Evolutionary conservation across 2,329 filamentous ascomycete species (phyloP), one percentile per base, ranked within the genome.

Genomic region (Atkinsonella texensis): DNA sequence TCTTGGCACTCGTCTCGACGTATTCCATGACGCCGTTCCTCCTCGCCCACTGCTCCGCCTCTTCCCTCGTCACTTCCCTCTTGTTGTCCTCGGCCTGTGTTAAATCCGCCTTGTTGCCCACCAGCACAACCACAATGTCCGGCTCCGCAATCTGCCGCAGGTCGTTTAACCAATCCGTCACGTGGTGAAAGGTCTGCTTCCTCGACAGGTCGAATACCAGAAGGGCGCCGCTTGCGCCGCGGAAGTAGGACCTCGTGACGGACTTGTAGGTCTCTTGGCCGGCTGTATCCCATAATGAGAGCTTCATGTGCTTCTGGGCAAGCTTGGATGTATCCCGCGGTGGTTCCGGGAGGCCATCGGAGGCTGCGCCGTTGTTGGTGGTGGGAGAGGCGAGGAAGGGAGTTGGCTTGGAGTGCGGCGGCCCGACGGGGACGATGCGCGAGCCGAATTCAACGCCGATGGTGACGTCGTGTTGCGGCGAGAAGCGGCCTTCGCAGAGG

Each of bases 211-310:
- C 93, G 65, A 96, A 98, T 55, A 98, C 93, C 28, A 98, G 80
- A 13, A 98, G 76, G 45, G 78, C 79, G 53, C 79, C 79, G 28
- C 75, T 79, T 15, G 79, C 79, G 61, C 89, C 90, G 50, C 90
- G 85, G 70, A 95, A 95, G 72, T 96, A 96, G 55, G 87, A 93
- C 51, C 91, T 78, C 9, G 91, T 97, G 53, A 97, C 93, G 44
- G 86, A 91, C 68, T 96, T 96, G 75, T 97, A 97, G 12, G 89
- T 95, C 73, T 97, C 91, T 68, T 97, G 91, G 28, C 91, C 91
- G 15, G 91, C 91, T 1, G 91, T 97, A 65, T 96, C 91, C 91
- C 91, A 97, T 11, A 97, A 75, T 44, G 84, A 89, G 5, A 95
- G 78, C 70, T 95, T 95, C 89, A 95, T 95, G 71, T 91, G 85